phyloP scores from a whole-genome alignment of 2,329 filamentous ascomycete genomes.

The Parastagonospora avenae region DNA sequence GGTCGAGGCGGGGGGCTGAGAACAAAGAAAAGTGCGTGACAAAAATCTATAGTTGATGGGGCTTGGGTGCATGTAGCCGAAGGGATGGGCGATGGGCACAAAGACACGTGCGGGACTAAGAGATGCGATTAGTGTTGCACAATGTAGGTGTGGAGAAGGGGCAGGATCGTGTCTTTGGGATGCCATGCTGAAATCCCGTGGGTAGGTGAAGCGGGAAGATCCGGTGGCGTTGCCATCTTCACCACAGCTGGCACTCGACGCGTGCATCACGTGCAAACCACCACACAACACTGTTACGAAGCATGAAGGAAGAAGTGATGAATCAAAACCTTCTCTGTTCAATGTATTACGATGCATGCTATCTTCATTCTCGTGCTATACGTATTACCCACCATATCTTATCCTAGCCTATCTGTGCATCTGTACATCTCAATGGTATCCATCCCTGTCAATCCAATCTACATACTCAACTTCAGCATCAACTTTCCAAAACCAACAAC shows the following conservation, averaged over 20 bases:
- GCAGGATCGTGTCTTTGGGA: too few species aligned
- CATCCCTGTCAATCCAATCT: conserved; percentile 1
- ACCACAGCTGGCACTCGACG: background rate
- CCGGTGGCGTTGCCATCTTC: too few species aligned
- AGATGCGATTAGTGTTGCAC: too few species aligned
- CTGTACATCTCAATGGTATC: background rate
- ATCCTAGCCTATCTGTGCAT: background rate
- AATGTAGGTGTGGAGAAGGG: too few species aligned
- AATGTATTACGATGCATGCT: too few species aligned
- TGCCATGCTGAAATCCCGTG: too few species aligned
- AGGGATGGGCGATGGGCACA: too few species aligned
- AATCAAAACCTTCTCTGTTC: too few species aligned
- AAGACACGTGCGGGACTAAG: too few species aligned
- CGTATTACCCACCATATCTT: background rate
- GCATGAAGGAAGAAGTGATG: background rate
- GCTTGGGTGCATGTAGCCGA: too few species aligned
- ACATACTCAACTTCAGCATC: conserved; percentile 1
- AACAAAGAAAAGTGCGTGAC: background rate
- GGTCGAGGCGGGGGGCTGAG: conserved; percentile 29
- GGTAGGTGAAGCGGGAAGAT: too few species aligned
- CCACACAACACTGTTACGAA: background rate
- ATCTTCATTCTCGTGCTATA: too few species aligned
- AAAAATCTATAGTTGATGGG: background rate
- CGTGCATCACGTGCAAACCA: background rate
- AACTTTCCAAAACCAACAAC: conserved; percentile 35